Conservation (phyloP, 768 basidiomycete genomes). For the Serendipita sp. region DNA sequence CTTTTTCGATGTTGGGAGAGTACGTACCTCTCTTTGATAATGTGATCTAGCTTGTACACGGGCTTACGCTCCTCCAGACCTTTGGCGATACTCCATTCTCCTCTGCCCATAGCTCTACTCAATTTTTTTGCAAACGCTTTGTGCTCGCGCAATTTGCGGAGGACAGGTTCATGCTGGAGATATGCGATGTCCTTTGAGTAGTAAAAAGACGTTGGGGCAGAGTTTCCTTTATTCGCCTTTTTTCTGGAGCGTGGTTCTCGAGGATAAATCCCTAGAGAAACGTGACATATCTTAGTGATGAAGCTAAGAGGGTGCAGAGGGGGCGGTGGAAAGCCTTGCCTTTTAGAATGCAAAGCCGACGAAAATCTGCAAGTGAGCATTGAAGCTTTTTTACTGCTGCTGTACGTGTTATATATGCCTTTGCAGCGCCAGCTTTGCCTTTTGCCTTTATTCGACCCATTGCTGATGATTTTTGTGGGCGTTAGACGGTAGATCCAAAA, state of each 20-base stretch:
- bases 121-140: slow-evolving; percentile 98
- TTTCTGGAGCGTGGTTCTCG: slow-evolving; percentile 87
- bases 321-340: slow-evolving; percentile 32
- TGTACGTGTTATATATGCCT: slow-evolving; percentile 82
- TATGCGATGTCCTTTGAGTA: slow-evolving; percentile 97
- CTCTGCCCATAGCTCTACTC: slow-evolving; percentile 77
- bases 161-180: slow-evolving; percentile 88
- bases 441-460: slow-evolving; percentile 74
- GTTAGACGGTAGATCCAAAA: no score
- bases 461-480: neutral
- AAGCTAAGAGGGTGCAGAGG: neutral
- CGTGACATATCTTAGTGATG: no score
- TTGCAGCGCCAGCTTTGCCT: slow-evolving; percentile 82
- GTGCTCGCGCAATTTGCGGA: slow-evolving; percentile 88
- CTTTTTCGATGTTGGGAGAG: neutral
- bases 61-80: slow-evolving; percentile 88
- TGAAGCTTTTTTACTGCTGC: slow-evolving; percentile 89
- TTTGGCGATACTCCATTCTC: slow-evolving; percentile 92
- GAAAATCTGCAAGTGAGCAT: slow-evolving; percentile 91
- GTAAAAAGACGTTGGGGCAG: slow-evolving; percentile 94
- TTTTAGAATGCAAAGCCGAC: slow-evolving; percentile 92
- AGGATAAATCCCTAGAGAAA: slow-evolving; percentile 74
- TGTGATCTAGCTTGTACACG: slow-evolving; percentile 81
- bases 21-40: slow-evolving; percentile 83
- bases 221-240: slow-evolving; percentile 92